Base-by-base conservation (phyloP, 176 grass and related monocot genomes). In the Chrysopogon serrulatus region DNA sequence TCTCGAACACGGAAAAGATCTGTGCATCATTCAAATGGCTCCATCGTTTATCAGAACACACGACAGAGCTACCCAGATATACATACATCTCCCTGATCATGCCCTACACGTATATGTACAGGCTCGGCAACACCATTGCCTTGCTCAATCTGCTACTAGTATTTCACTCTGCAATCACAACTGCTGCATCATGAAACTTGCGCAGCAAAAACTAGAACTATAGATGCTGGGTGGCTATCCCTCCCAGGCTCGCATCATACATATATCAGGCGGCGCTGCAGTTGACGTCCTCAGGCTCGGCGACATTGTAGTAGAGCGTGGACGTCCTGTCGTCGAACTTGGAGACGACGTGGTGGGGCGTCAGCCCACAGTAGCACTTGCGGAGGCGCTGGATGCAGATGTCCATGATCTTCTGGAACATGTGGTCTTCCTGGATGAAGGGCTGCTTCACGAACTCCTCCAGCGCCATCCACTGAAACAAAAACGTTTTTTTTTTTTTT, bases 391-490 rank as follows among this genome's bases (percentile, higher is more conserved):
- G 90, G 66, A 92, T 92, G 89, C 93, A 98, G 11, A 98, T 95
- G 65, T 95, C 91, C 82, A 93, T 93, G 75, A 98, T 93, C 77
- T 92, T 98, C 65, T 88, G 88, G 93, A 98, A 98, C 96, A 98
- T 98, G 68, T 86, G 88, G 82, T 98, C 96, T 16, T 92, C 96
- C 42, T 94, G 93, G 76, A 95, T 90, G 87, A 91, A 90, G 0
- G 96, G 93, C 79, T 98, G 96, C 83, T 90, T 78, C 56, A 94
- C 32, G 54, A 98, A 95, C 84, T 98, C 91, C 18, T 40, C 70
- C 2, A 98, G 93, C 2, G 89, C 89, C 93, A 95, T 95, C 96
- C 96, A 98, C 96, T 98, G 87, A 56, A 75, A 23, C 10, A 31
- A 67, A 54, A 54, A 10, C 9, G 49, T 9, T 53, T 10, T 17